phyloP scores from a whole-genome alignment of 768 basidiomycete species.

The Leccinum boreale region DNA sequence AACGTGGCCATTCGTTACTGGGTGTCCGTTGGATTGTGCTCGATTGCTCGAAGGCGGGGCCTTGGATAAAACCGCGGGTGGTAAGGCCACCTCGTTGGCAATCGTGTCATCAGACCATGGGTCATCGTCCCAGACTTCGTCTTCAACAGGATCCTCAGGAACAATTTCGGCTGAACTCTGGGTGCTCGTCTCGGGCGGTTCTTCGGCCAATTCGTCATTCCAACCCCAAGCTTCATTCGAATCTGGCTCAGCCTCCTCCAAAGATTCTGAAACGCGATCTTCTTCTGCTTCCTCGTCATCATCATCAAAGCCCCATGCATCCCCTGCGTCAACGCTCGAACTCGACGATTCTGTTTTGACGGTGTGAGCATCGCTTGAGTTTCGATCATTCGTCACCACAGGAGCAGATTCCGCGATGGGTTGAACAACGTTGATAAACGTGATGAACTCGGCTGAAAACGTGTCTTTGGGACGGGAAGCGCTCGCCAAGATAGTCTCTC shows the following conservation, averaged over 20 bases:
- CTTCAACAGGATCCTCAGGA: conserved; percentile 32
- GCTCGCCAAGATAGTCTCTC: conserved; percentile 48
- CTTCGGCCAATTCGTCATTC: conserved; percentile 47
- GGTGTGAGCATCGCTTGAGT: conserved; percentile 40
- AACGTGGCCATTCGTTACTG: conserved; percentile 24
- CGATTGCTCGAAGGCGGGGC: conserved; percentile 49
- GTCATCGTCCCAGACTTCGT: conserved; percentile 62
- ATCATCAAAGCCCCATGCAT: conserved; percentile 55
- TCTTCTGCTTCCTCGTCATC: conserved; percentile 31
- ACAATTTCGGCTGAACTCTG: conserved; percentile 8
- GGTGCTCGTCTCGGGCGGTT: conserved; percentile 25
- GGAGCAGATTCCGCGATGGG: neutral
- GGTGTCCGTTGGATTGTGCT: conserved; percentile 36
- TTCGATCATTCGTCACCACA: conserved; percentile 41
- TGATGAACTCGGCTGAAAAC: conserved; percentile 24
- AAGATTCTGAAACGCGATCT: conserved; percentile 10
- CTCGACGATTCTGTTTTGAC: conserved; percentile 24
- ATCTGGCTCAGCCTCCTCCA: conserved; percentile 33
- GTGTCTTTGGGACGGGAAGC: conserved; percentile 18
- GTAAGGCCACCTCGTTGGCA: conserved; percentile 27
- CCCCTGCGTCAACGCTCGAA: conserved; percentile 29
- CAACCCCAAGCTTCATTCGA: conserved; percentile 73
- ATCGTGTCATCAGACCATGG: conserved; percentile 57
- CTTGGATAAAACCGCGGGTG: conserved; percentile 21
- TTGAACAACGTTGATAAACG: conserved; percentile 1